Base-by-base conservation (phyloP, 768 basidiomycete species). In the Neoboletus subvelutipes region DNA sequence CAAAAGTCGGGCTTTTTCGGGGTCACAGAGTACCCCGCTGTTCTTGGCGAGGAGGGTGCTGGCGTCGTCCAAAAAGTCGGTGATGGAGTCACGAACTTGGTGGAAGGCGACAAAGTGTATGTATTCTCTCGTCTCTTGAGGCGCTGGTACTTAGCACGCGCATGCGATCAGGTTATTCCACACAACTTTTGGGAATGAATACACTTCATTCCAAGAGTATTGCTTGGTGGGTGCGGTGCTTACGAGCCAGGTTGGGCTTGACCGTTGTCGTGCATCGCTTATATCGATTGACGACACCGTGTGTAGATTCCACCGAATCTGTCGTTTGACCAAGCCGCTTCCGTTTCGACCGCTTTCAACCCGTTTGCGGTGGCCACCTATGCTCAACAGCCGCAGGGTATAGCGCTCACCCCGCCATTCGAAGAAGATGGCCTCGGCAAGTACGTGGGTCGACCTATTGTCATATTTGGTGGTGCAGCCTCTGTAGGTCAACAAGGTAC, bases 11-110 rank as follows among this genome's bases (percentile, higher is more conserved):
- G 47, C n/a, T 56, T 51, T 39, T 53, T 45, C 36, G 40, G 29
- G 22, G 33, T 78, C 28, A 62, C 72, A 20, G 50, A 65, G 15
- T 80, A 60, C 57, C 78, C 77, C 0, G 60, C 55, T 18, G 57
- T 77, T 43, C 45, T 73, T 5, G 79, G 75, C 17, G 61, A 61
- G 10, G 76, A 79, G 31, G 65, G 61, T 5, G 71, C 77, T 13
- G 78, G 79, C 13, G 65, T 66, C 11, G 71, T 77, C n/a, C 62
- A 66, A 22, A 62, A 69, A 45, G 66, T 77, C 22, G 77, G 75
- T 22, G 55, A 67, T 10, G 67, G 66, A 2, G 78, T 79, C 5
- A 65, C 64, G 1, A 52, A 60, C 37, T 59, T 76, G 52, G 65
- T 56, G 15, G 56, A 52, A n/a, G 78, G 77, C n/a, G 74, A 78